Conservation (phyloP, 2,329 filamentous ascomycete species). For the Fusarium concolor region DNA sequence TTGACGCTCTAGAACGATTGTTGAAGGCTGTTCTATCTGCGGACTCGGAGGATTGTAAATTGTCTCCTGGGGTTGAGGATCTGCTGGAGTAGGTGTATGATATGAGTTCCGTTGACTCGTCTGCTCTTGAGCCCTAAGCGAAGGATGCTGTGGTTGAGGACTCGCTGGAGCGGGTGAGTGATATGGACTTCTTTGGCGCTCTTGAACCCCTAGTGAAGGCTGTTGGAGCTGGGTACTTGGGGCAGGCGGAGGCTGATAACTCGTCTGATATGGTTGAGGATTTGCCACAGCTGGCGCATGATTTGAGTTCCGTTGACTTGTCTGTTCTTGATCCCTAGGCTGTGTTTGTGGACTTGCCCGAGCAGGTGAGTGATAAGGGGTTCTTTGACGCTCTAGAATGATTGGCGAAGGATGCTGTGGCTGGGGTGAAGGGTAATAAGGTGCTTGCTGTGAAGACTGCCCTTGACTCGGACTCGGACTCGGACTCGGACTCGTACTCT, state of each 20-base stretch:
- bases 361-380: no score
- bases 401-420: not conserved
- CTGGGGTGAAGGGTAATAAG: not conserved
- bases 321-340: not conserved
- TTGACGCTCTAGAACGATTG: not conserved
- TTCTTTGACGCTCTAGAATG: no score
- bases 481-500: not conserved
- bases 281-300: no score
- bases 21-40: not conserved
- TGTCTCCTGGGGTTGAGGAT: no score
- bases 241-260: not conserved
- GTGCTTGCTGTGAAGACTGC: slow-evolving; percentile 3
- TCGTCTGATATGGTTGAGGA: not conserved
- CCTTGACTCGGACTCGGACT: not conserved
- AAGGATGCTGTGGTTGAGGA: no score
- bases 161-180: no score
- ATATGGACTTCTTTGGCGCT: not conserved
- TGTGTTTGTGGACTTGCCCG: no score
- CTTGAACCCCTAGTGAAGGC: not conserved
- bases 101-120: no score
- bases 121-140: no score
- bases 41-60: no score
- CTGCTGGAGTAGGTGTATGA: no score
- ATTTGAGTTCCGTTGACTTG: not conserved
- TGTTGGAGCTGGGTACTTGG: not conserved